Evolutionary conservation across 495 filamentous ascomycete genomes (phyloP), one percentile per base, ranked within the genome.

Genomic region (Friedmanniomyces endolithicus): DNA sequence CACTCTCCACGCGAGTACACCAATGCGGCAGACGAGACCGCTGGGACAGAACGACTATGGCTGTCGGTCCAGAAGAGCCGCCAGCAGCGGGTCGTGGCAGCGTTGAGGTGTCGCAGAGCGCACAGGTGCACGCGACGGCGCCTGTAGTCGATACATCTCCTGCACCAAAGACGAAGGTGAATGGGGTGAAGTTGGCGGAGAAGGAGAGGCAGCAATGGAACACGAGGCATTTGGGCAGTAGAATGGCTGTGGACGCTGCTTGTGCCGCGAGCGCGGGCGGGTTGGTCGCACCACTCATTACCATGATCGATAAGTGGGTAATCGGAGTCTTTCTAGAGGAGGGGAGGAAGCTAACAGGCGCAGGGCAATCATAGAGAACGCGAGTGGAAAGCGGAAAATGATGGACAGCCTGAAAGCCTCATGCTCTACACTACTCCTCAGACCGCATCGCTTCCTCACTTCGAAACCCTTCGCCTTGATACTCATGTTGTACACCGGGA

Each of bases 301-400:
- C 85, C 11, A 83, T 94, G 37, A 92, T 97, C 72, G 90, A 95
- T 68, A 83, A 87, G 87, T 94, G 74, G 43, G 75, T 51, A 53
- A 39, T 11, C 11, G 25, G 14, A 45, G 34, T 44, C 24, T 14
- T 25, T 1, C 22, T 52, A 23, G 4, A 8, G 6, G 35, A 52
- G 3, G 12, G 2, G 16, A 2, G 11, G 31, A 50, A 23, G 31
- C 23, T 50, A 20, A 50, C 16, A 17, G 20, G 8, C 48, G 22
- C 56, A 95, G 88, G 50, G 87, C 82, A 11, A 94, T 98, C 63
- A 95, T 96, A 70, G 89, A 96, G 71, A 95, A 95, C 72, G 87
- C 90, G 16, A 88, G 87, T 40, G 90, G 88, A 61, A 79, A 83
- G 52, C 76, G 77, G 58, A 76, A 84, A n/a, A 81, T 96, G 55